These are phyloP conservation scores for Aureobasidium leucospermi DNA, from an alignment of 2,329 filamentous ascomycete species.

Conservation along the genomic window DNA sequence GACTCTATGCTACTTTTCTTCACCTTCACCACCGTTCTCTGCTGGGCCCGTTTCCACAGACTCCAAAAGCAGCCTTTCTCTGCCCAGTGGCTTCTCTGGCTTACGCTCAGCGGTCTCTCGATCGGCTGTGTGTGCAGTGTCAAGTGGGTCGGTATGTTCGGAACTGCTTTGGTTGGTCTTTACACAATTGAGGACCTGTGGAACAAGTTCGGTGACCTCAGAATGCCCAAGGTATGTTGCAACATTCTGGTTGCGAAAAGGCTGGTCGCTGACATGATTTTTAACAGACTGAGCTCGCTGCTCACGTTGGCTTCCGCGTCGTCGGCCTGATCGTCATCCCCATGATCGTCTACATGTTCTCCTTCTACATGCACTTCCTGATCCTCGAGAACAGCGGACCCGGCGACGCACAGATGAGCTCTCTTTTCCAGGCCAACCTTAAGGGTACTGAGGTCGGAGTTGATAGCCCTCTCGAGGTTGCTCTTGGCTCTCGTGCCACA, in stretches of 20 bases:
- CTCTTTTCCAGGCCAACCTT: constrained; percentile 95
- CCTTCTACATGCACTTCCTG: constrained; percentile 89
- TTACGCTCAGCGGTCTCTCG: constrained; percentile 86
- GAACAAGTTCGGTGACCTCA: constrained; percentile 93
- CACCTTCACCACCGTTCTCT: constrained; percentile 94
- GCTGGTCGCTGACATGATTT: not conserved
- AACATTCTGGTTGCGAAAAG: not conserved
- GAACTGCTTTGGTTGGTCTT: constrained; percentile 85
- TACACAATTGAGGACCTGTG: constrained; percentile 96
- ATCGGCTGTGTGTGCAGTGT: constrained; percentile 98
- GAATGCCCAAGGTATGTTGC: constrained; percentile 69
- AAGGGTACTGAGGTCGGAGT: constrained; percentile 89
- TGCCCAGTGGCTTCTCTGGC: constrained; percentile 87
- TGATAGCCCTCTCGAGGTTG: constrained; percentile 88
- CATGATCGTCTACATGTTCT: constrained; percentile 86
- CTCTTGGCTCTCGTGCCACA: constrained; percentile 79
- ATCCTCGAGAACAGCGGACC: constrained; percentile 90
- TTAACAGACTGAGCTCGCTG: constrained; percentile 54
- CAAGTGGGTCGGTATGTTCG: constrained; percentile 95
- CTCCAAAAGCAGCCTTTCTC: constrained; percentile 81
- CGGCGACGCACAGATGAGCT: constrained; percentile 99
- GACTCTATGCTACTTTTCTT: constrained; percentile 99
- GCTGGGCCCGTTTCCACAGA: constrained; percentile 95
- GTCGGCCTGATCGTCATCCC: constrained; percentile 84
- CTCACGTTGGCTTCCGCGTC: constrained; percentile 73